Evolutionary conservation across 805 yeast species (phyloP), one percentile per base, ranked within the genome.

Genomic region (Yamadazyma scolyti): DNA sequence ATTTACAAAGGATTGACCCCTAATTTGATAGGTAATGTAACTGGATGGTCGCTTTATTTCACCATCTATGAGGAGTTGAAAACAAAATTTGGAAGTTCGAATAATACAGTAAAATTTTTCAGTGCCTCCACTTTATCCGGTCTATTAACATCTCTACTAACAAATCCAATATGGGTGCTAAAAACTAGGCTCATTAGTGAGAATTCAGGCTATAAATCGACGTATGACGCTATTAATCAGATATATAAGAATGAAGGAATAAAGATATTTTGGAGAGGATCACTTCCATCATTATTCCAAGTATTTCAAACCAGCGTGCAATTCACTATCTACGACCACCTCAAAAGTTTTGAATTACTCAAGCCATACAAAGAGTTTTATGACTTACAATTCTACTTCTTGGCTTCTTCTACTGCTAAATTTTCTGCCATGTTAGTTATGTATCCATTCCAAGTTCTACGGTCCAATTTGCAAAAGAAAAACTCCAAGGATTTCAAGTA

Each of bases 141-240:
- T 0, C 48, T 78, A 23, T 47, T 78, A 4, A 86, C 96, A 0
- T 73, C 94, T 1, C 33, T 86, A 0, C 24, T 84, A 10, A 89
- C 98, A 1, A 93, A 88, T 50, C 98, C 98, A 1, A 73, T 90
- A 8, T 90, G 98, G 98, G 96, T 93, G 1, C 54, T 93, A 12
- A 93, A 93, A 56, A 93, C 98, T 0, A 68, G 97, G 39, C 81
- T 90, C 43, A 68, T 89, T 47, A 77, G 88, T 12, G 73, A 75
- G 2, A 57, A 73, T 2, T 70, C 69, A 10, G 79, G 85, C 0
- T 86, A 87, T 48, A 54, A 55, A 7, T 75, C 86, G 0, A 56
- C 79, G 5, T 8, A 47, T 12, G 75, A 77, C 37, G 94, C 95
- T 1, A 46, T 77, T 0, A 34, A 35, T 5, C 52, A 66, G 15